Conservation (phyloP, 1,139 yeast genomes). For the Blastobotrys capitulatus region DNA sequence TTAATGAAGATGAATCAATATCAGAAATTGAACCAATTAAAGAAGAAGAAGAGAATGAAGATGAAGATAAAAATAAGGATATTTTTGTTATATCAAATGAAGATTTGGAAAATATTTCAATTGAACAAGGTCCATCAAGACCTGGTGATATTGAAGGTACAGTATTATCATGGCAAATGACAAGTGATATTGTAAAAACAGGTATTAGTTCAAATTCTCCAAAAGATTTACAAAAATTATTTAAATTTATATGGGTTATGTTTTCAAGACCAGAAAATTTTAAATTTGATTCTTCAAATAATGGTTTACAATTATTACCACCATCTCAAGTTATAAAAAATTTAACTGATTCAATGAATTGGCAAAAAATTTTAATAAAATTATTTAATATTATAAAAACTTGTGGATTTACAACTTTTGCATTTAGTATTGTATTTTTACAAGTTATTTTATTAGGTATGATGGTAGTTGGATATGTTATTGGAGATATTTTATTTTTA, state of each 20-base stretch:
- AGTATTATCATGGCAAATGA: conserved; percentile 28
- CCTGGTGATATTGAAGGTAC: conserved; percentile 27
- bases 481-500: conserved; percentile 24
- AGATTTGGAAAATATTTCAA: conserved; percentile 3
- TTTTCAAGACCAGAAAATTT: conserved; percentile 24
- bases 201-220: conserved; percentile 15
- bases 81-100: conserved; percentile 4
- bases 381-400: conserved; percentile 9
- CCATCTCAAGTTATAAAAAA: conserved; percentile 23
- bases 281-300: conserved; percentile 7
- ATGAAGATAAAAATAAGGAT: background rate
- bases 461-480: conserved; percentile 26
- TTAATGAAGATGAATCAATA: background rate
- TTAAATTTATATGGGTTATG: conserved; percentile 24
- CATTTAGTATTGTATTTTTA: conserved; percentile 21
- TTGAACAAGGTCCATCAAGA: conserved; percentile 19
- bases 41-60: background rate
- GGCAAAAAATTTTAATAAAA: conserved; percentile 6
- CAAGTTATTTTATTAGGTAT: conserved; percentile 26
- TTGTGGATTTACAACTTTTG: conserved; percentile 18
- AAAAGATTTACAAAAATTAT: conserved; percentile 15
- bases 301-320: conserved; percentile 18
- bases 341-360: conserved; percentile 16
- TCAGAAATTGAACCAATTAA: background rate
- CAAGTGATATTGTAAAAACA: conserved; percentile 22